Base-by-base conservation (phyloP, 2,329 filamentous ascomycete genomes). In the Cytospora leucostoma region DNA sequence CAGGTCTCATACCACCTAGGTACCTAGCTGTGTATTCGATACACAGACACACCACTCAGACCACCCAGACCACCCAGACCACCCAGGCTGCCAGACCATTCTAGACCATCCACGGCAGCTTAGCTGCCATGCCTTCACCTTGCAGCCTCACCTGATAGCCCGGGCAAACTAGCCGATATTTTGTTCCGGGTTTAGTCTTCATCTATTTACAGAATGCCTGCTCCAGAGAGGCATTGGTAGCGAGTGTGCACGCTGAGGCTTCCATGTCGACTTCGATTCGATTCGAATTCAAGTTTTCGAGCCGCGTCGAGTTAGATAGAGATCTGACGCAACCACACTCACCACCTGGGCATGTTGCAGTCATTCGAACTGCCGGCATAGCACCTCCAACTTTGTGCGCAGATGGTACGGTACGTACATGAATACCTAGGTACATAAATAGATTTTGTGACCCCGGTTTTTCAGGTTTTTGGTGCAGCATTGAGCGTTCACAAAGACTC, bases 91-190 rank as follows among this genome's bases (percentile, higher is more conserved):
- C 56, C 47, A 38, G 56, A 49, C 56, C 33, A 40, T 49, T 61
- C 51, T 61, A 55, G 32, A 40, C 59, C 38, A 50, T 50, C 51
- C 33, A n/a, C n/a, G n/a, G n/a, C n/a, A n/a, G n/a, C n/a, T 51
- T 61, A 44, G 59, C 51, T 38, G 59, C 44, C 51, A 61, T 61
- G 51, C 53, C 38, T 55, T 61, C 33, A 55, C 59, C 59, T 33
- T 55, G 59, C 59, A 61, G 59, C 59, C 49, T 32, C 34, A 38
- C 19, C 58, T n/a, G n/a, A n/a, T n/a, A n/a, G n/a, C n/a, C n/a
- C n/a, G n/a, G n/a, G n/a, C n/a, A n/a, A n/a, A n/a, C 35, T 32
- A 51, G 38, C 51, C 49, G 51, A 47, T n/a, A 37, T 3, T 44
- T 44, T 4, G 19, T 44, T 15, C n/a, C 6, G 6, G n/a, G 1